Conservation (phyloP, 1,139 yeast genomes). For the Taphrina deformans region DNA sequence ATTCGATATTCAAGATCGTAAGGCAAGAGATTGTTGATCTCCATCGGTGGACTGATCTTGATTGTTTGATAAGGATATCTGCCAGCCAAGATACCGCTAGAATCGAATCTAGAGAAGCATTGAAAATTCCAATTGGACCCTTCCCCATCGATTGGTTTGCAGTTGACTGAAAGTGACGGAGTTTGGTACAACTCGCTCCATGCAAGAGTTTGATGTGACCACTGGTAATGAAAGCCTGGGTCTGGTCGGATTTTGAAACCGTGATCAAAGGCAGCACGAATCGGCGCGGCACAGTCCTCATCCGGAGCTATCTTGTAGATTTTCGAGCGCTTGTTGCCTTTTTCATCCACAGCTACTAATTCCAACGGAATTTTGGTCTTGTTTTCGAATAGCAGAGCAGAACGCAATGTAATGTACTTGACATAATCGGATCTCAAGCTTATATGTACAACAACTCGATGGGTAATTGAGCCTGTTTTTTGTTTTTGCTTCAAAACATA, state of each 20-base stretch:
- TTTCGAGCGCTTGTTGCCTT: conserved; percentile 39
- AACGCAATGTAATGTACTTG: conserved; percentile 70
- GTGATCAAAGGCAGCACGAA: conserved; percentile 63
- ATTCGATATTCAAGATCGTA: conserved; percentile 73
- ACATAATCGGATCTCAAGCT: conserved; percentile 71
- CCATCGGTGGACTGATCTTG: conserved; percentile 80
- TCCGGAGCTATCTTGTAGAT: conserved; percentile 51
- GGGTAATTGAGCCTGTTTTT: conserved; percentile 52
- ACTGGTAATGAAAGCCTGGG: conserved; percentile 55
- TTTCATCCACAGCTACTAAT: conserved; percentile 48
- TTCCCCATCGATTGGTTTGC: conserved; percentile 52
- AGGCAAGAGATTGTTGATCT: conserved; percentile 81
- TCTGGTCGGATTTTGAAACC: conserved; percentile 64
- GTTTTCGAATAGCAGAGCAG: conserved; percentile 71
- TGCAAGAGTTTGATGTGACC: conserved; percentile 62
- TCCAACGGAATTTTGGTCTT: conserved; percentile 64
- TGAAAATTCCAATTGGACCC: conserved; percentile 62
- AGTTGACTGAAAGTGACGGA: conserved; percentile 57
- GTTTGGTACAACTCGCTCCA: conserved; percentile 65
- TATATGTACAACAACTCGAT: conserved; percentile 71
- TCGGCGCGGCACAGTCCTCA: conserved; percentile 64
- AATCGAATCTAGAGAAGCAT: conserved; percentile 67
- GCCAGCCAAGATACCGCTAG: conserved; percentile 45
- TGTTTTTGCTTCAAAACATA: conserved; percentile 66
- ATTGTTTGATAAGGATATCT: conserved; percentile 84